Evolutionary conservation across 2,329 filamentous ascomycete genomes (phyloP), one percentile per base, ranked within the genome.

Genomic region (Aspergillus novofumigatus): DNA sequence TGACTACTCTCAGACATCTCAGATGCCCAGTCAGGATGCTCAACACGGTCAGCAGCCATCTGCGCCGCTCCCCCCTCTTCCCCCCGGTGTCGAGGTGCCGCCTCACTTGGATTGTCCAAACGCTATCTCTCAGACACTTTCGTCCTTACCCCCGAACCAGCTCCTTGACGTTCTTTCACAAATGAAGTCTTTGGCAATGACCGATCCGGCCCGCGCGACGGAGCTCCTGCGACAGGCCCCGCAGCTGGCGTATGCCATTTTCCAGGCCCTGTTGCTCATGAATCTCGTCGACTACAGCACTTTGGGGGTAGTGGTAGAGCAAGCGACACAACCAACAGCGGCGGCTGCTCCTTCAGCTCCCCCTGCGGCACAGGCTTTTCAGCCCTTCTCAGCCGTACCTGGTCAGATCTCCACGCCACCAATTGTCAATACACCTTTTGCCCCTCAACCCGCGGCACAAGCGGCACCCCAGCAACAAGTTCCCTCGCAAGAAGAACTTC

Each of bases 211-310:
- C 21, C 89, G 91, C 69, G 92, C 92, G 3, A 92, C 88, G 0
- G 91, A 96, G 69, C 85, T 97, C 44, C 84, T 99, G 45, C 83
- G 88, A 60, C 89, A 93, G 77, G 92, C 92, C 1, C 94, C 94
- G 0, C 94, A 99, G 76, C 86, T 99, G 48, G 86, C 91, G 4
- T 97, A 96, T 68, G 94, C 94, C 57, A 89, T 97, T 63, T 97
- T 97, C 77, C 93, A 97, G 76, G 90, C 92, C 25, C 83, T 97
- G 9, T 84, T 97, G 2, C 85, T 97, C 41, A 94, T 97, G 85
- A 91, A 92, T 49, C 86, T 97, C 9, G 91, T 97, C 55, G 93
- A 94, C 57, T 89, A 91, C 14, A 87, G 87, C 66, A 87, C 92
- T 3, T 86, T 97, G 54, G 84, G 88, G 61, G 87, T 89, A 4